A percentile compares a stretch with the other conserved stretches of the same genome.
Conservation (phyloP, 129 eudicot genomes). For the Kitagawia praeruptora region DNA sequence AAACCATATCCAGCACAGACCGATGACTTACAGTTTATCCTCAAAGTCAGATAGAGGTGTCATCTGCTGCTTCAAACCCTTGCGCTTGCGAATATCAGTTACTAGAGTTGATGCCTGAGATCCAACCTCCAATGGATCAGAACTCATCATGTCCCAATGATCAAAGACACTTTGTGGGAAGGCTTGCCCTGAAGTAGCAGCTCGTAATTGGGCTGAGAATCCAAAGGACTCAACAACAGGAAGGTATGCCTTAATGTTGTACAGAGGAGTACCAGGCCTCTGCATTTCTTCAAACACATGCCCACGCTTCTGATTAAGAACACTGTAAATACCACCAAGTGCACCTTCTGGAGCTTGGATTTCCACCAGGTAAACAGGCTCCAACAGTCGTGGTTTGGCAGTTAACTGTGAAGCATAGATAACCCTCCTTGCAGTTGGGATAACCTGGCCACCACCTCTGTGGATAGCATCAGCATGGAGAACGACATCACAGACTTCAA, state of each 20-base stretch:
- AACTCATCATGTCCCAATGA: constrained; percentile 76
- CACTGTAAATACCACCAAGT: constrained; percentile 86
- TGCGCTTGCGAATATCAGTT: constrained; percentile 55
- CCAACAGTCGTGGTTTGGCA: constrained; percentile 68
- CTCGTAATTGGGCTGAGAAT: constrained; percentile 61
- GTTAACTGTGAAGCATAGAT: constrained; percentile 74
- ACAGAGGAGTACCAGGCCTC: constrained; percentile 78
- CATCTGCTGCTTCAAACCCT: constrained; percentile 77
- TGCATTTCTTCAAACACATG: constrained; percentile 84
- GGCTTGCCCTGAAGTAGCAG: constrained; percentile 83
- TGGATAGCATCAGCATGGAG: constrained; percentile 87
- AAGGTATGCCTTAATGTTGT: constrained; percentile 77
- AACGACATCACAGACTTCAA: constrained; percentile 7
- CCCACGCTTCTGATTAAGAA: constrained; percentile 77
- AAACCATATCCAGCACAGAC: not conserved
- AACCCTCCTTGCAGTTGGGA: constrained; percentile 80
- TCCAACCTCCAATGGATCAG: constrained; percentile 63
- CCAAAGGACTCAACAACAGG: constrained; percentile 78
- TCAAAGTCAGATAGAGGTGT: constrained; percentile 75
- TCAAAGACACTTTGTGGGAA: constrained; percentile 87
- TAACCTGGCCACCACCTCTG: constrained; percentile 91
- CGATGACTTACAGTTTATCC: constrained; percentile 49
- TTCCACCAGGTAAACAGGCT: constrained; percentile 71
- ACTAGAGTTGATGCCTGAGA: constrained; percentile 40
- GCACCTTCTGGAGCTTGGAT: constrained; percentile 78